phyloP scores from a whole-genome alignment of 495 filamentous ascomycete species.

The Neurospora africana region DNA sequence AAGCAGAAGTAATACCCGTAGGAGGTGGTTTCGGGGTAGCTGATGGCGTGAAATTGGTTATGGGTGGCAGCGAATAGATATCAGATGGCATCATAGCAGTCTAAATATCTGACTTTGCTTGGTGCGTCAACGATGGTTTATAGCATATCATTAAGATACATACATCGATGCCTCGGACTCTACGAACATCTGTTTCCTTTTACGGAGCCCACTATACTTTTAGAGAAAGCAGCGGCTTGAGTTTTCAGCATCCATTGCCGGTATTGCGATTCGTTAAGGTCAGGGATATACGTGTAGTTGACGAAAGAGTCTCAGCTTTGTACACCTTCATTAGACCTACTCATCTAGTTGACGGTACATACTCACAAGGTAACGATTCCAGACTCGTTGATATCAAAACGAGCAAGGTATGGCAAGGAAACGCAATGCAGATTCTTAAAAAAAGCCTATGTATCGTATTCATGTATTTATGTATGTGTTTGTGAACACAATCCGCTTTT shows the following conservation, averaged over 20 bases:
- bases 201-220: accelerated
- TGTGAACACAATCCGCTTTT: not conserved
- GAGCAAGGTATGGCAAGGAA: not conserved
- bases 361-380: too few relatives aligned
- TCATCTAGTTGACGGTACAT: too few relatives aligned
- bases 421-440: not conserved
- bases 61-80: not conserved
- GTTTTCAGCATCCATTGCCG: not conserved
- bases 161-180: not conserved
- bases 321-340: too few relatives aligned
- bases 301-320: too few relatives aligned
- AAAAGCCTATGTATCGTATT: not conserved
- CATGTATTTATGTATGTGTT: not conserved
- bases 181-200: not conserved
- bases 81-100: not conserved
- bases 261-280: not conserved
- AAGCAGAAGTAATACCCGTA: not conserved
- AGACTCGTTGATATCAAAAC: too few relatives aligned
- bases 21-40: not conserved
- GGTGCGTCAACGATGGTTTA: not conserved
- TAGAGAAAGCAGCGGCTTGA: not conserved
- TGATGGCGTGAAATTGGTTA: not conserved
- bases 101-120: not conserved
- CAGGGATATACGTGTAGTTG: not conserved
- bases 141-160: not conserved